Evolutionary conservation across 768 basidiomycete genomes (phyloP).

Genomic region (Boletus fagicola): DNA sequence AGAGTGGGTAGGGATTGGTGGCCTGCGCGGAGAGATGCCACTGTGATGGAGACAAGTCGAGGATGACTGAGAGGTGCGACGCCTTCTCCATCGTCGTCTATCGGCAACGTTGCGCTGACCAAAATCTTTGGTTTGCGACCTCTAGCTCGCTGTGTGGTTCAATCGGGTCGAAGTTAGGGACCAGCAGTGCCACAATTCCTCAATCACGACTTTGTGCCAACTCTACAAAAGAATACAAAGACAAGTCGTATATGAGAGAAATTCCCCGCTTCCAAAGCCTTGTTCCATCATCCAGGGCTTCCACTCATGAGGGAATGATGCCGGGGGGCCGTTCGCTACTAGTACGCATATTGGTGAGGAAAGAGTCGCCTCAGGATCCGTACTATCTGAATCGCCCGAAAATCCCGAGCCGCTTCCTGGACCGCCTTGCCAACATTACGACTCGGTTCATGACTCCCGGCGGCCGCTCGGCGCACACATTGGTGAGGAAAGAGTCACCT

Average conservation of each 20-base stretch:
- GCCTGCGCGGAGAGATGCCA: slow-evolving; percentile 72
- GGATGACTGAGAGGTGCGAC: slow-evolving; percentile 74
- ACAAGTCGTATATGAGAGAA: background rate
- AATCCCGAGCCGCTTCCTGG: too few relatives aligned
- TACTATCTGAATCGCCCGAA: background rate
- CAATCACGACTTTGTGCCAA: background rate
- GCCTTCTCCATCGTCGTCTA: slow-evolving; percentile 41
- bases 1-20: slow-evolving; percentile 50
- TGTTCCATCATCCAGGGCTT: background rate
- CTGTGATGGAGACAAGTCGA: slow-evolving; percentile 84
- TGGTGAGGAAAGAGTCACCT: background rate
- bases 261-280: background rate
- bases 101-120: background rate
- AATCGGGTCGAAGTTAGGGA: too few relatives aligned
- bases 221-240: background rate
- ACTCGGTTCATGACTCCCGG: background rate
- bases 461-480: background rate
- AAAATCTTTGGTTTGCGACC: background rate
- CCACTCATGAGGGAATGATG: background rate
- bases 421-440: background rate
- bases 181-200: background rate
- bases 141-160: too few relatives aligned
- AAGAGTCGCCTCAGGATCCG: background rate
- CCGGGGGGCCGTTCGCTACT: background rate
- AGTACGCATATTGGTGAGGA: background rate